Percentiles rank a stretch among this genome's conserved stretches.
Evolutionary conservation across 2,329 filamentous ascomycete genomes (phyloP).

Genomic region (Fusarium clavum): DNA sequence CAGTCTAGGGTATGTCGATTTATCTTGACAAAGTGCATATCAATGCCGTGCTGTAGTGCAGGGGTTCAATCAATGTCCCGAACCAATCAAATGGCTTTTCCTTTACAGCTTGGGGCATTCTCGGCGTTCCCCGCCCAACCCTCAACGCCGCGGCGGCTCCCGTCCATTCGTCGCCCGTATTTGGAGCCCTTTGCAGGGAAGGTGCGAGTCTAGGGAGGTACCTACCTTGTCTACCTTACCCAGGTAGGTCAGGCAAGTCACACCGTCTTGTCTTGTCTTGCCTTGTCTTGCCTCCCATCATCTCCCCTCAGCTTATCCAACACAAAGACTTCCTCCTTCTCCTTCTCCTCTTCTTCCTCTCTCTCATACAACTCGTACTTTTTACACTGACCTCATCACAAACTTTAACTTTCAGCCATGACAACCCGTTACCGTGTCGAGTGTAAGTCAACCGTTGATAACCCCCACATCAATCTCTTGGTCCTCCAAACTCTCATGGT

Average conservation of each 20-base stretch:
- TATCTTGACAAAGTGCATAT: not conserved
- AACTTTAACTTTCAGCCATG: constrained; percentile 55
- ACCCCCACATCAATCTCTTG: constrained; percentile 2
- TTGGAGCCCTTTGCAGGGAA: constrained; percentile 21
- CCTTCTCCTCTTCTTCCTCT: not conserved
- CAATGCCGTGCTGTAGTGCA: constrained; percentile 25
- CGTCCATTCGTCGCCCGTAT: constrained; percentile 31
- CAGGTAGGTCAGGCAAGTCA: constrained; percentile 36
- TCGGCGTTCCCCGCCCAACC: constrained; percentile 41
- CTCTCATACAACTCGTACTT: not conserved
- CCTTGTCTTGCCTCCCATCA: not conserved
- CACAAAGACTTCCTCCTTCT: constrained; percentile 5
- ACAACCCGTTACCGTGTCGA: constrained; percentile 77
- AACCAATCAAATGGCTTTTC: constrained; percentile 29
- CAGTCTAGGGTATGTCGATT: constrained; percentile 29
- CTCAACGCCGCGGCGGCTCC: constrained; percentile 41
- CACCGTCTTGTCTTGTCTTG: constrained; percentile 25
- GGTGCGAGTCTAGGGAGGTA: not conserved
- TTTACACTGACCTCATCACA: not conserved
- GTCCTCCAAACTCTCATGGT: constrained; percentile 5
- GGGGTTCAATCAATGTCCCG: constrained; percentile 14
- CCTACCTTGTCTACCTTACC: constrained; percentile 1
- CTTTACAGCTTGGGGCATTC: constrained; percentile 37
- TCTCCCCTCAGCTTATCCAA: constrained; percentile 26
- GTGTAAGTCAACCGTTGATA: constrained; percentile 60